These are phyloP conservation scores for Capsicum rhomboideum DNA, from an alignment of 257 asterid species.

Conservation along the genomic window DNA sequence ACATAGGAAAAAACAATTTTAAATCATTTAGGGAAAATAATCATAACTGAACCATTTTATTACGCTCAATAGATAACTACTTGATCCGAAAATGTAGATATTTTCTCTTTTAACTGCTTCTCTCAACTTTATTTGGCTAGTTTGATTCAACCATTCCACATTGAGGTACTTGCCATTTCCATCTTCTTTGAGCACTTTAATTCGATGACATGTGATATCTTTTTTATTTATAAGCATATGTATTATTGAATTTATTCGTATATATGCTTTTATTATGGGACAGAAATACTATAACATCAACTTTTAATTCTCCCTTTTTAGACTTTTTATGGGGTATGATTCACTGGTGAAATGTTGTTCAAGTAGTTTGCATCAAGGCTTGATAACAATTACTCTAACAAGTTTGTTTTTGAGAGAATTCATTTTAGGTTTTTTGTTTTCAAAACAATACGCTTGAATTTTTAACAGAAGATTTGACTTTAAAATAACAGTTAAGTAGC, in stretches of 20 bases:
- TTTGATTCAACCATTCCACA: not conserved
- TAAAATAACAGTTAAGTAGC: not conserved
- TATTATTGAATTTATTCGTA: too few relatives aligned
- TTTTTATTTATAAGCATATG: not conserved
- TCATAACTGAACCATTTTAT: not conserved
- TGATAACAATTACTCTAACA: not conserved
- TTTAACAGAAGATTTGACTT: not conserved
- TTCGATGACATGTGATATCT: not conserved
- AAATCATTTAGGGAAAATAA: not conserved
- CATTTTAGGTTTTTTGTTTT: not conserved
- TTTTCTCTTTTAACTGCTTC: not conserved
- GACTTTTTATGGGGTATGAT: not conserved
- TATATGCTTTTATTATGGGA: too few relatives aligned
- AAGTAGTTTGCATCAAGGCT: not conserved
- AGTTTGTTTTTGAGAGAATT: not conserved
- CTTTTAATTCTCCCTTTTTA: not conserved
- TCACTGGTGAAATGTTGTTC: not conserved
- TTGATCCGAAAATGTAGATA: slow-evolving; percentile 2
- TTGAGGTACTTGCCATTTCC: not conserved
- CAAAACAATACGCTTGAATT: not conserved
- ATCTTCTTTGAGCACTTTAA: not conserved
- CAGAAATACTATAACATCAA: not conserved
- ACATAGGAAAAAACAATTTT: not conserved
- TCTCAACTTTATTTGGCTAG: not conserved
- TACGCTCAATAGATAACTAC: not conserved